These are phyloP conservation scores for Anisodus acutangulus DNA, from an alignment of 257 asterid species.

Conservation along the genomic window DNA sequence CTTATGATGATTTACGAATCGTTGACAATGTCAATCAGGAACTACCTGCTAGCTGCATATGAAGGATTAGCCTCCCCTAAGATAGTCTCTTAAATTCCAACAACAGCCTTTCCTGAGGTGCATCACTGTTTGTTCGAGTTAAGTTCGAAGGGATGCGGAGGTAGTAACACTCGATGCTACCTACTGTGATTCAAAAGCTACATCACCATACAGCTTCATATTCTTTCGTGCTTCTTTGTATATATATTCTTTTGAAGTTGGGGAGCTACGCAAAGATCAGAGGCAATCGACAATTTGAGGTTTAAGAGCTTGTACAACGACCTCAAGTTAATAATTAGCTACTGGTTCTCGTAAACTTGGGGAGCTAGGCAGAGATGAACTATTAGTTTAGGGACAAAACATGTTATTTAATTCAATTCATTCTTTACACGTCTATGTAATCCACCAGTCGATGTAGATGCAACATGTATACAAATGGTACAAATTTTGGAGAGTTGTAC, in stretches of 20 bases:
- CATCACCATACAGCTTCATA: neutral
- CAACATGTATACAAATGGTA: neutral
- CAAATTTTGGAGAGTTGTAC: neutral
- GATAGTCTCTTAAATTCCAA: neutral
- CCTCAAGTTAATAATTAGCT: neutral
- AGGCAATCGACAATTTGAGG: too few relatives aligned
- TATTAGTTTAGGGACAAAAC: neutral
- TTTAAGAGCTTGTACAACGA: neutral
- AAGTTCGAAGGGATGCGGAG: neutral
- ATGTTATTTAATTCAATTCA: neutral
- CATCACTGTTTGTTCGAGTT: neutral
- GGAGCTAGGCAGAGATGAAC: neutral
- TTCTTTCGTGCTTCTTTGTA: neutral
- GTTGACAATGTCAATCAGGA: neutral
- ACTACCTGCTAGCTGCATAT: neutral
- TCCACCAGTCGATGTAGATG: neutral
- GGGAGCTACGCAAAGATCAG: neutral
- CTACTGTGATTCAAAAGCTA: constrained; percentile 23
- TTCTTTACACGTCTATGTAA: neutral
- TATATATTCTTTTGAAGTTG: neutral
- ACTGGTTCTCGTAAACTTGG: neutral
- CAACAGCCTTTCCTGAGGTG: neutral
- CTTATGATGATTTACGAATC: neutral
- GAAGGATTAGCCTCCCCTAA: neutral
- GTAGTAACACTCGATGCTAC: neutral